Percentiles rank a stretch among this genome's conserved stretches.
Conservation (phyloP, 2,329 filamentous ascomycete species). For the Pseudofabraea citricarpa region DNA sequence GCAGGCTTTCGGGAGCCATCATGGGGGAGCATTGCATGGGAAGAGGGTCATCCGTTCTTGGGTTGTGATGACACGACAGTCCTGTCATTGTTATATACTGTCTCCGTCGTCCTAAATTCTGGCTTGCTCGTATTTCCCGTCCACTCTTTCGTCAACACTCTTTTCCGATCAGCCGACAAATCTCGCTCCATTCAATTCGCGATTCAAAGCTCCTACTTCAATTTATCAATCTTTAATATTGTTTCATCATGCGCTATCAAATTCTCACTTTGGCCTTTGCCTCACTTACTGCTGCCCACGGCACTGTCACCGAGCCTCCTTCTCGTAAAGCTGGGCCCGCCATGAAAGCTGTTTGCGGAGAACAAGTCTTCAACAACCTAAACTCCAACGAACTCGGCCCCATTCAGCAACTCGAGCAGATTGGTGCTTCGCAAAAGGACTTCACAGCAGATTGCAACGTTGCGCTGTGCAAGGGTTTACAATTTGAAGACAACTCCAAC, state of each 20-base stretch:
- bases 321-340: not conserved
- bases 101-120: too few species aligned
- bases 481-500: constrained; percentile 1
- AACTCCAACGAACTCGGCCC: not conserved
- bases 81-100: too few species aligned
- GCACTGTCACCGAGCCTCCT: not conserved
- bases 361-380: constrained; percentile 1
- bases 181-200: too few species aligned
- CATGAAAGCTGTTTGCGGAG: constrained; percentile 1
- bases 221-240: not conserved
- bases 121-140: not conserved
- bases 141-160: not conserved
- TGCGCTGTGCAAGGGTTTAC: not conserved
- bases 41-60: too few species aligned
- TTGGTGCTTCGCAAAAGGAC: not conserved
- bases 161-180: too few species aligned
- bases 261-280: not conserved
- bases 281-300: not conserved
- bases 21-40: too few species aligned
- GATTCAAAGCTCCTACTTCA: too few species aligned
- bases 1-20: too few species aligned
- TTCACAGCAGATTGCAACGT: not conserved
- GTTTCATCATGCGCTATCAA: not conserved
- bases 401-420: not conserved
- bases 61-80: too few species aligned